Conservation (phyloP, 345 rosid species). For the Pugionium dolabratum region DNA sequence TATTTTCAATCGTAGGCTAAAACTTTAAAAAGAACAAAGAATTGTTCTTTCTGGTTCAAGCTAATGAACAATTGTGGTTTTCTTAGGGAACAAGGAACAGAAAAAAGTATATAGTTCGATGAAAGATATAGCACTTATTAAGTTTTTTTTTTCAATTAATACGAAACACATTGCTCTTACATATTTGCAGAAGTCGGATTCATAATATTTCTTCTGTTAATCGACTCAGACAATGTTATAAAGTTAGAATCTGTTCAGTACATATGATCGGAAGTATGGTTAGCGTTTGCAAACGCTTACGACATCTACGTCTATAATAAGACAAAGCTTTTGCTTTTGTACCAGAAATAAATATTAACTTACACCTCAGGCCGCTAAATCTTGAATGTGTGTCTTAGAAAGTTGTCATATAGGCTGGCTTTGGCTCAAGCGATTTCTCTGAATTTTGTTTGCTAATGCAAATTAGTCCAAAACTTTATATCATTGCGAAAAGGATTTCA, state of each 20-base stretch:
- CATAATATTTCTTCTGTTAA: conserved; percentile 8
- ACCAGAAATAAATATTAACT: conserved; percentile 26
- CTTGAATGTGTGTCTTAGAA: conserved; percentile 30
- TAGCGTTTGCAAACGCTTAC: conserved; percentile 1
- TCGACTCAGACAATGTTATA: conserved; percentile 7
- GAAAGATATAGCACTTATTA: too few relatives aligned
- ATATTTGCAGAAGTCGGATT: not conserved
- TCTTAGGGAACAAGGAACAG: too few relatives aligned
- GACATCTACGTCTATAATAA: not conserved
- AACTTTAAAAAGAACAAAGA: too few relatives aligned
- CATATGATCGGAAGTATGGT: conserved; percentile 29
- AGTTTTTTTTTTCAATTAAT: too few relatives aligned
- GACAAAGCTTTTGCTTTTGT: conserved; percentile 20
- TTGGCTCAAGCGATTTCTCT: conserved; percentile 30
- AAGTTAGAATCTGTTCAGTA: conserved; percentile 19
- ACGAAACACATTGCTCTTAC: not conserved
- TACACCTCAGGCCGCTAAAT: conserved; percentile 29
- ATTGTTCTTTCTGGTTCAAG: too few relatives aligned
- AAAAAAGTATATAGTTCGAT: too few relatives aligned
- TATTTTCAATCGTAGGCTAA: too few relatives aligned
- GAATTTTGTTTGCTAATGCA: conserved; percentile 18
- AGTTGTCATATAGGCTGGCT: conserved; percentile 22
- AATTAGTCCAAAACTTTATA: conserved; percentile 20
- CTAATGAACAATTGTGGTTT: too few relatives aligned
- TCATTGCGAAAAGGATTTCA: conserved; percentile 57